A percentile compares a stretch with the other conserved stretches of the same genome.
Evolutionary conservation across 1,284 basidiomycete genomes (phyloP).

Genomic region (Pseudozyma pruni): DNA sequence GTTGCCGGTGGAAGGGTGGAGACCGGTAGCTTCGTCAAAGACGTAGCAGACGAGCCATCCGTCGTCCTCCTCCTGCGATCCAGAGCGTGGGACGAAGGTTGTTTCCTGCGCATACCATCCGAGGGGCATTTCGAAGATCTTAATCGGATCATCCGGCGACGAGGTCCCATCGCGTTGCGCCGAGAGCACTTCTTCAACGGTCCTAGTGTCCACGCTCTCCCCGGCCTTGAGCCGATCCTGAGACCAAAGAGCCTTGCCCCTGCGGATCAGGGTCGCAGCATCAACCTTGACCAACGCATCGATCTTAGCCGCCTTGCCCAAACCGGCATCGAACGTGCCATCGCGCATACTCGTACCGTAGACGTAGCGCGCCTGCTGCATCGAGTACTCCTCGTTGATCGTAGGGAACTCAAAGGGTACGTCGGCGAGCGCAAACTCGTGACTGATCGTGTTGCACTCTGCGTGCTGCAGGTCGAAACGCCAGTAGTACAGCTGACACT

Average conservation of each 20-base stretch:
- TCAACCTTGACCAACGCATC: constrained; percentile 71
- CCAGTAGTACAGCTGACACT: constrained; percentile 70
- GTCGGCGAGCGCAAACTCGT: constrained; percentile 70
- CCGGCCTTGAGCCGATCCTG: constrained; percentile 42
- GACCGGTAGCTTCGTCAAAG: constrained; percentile 70
- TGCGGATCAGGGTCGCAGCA: constrained; percentile 65
- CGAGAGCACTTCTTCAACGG: constrained; percentile 67
- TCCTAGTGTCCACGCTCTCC: constrained; percentile 68
- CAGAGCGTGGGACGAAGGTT: constrained; percentile 68
- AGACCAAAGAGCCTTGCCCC: constrained; percentile 61
- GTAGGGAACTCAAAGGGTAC: constrained; percentile 72
- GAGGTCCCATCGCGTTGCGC: constrained; percentile 52
- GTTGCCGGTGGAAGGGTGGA: constrained; percentile 63
- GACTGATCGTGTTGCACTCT: constrained; percentile 55
- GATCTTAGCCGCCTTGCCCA: constrained; percentile 71
- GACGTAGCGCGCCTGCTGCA: constrained; percentile 68
- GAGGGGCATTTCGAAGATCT: constrained; percentile 69
- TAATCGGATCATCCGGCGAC: constrained; percentile 47
- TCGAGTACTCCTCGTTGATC: constrained; percentile 66
- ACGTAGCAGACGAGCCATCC: constrained; percentile 71
- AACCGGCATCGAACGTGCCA: constrained; percentile 69
- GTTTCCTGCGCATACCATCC: constrained; percentile 70
- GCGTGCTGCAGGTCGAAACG: constrained; percentile 62
- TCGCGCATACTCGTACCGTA: constrained; percentile 66
- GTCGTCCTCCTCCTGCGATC: constrained; percentile 68